These are phyloP conservation scores for Amanita inopinata DNA, from an alignment of 768 basidiomycete species.

Conservation along the genomic window DNA sequence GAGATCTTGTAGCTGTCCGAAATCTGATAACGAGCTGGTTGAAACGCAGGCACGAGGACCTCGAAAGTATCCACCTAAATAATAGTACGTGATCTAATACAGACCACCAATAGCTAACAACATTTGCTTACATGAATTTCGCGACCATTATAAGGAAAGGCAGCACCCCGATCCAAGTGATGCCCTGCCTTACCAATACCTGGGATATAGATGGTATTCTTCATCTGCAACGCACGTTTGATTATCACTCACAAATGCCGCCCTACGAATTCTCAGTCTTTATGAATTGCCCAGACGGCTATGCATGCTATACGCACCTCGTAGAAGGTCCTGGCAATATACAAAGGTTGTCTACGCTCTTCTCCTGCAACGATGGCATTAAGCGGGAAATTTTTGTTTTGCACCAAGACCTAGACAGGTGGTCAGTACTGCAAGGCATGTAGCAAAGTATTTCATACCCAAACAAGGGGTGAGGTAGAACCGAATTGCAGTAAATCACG, in stretches of 20 bases:
- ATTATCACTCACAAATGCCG: constrained; percentile 7
- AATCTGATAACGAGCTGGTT: constrained; percentile 13
- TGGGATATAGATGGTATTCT: background rate
- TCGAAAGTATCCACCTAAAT: constrained; percentile 16
- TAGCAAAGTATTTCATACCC: constrained; percentile 10
- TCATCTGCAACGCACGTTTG: background rate
- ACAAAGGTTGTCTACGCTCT: constrained; percentile 14
- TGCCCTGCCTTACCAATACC: constrained; percentile 16
- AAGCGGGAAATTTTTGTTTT: constrained; percentile 14
- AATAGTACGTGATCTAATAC: background rate
- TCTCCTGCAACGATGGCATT: constrained; percentile 16
- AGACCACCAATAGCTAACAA: background rate
- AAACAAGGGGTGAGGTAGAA: constrained; percentile 15
- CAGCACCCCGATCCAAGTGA: constrained; percentile 15
- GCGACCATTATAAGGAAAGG: constrained; percentile 16
- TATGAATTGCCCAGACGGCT: background rate
- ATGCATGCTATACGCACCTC: constrained; percentile 9
- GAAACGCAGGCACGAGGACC: constrained; percentile 15
- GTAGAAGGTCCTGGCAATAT: constrained; percentile 16
- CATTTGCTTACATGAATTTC: constrained; percentile 13
- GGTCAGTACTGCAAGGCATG: background rate
- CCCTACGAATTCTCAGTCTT: background rate
- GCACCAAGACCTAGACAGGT: constrained; percentile 11
- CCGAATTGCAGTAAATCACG: constrained; percentile 12
- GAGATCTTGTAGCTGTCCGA: constrained; percentile 9